Evolutionary conservation across 768 basidiomycete species (phyloP).

Genomic region (Stropharia rugosoannulata): DNA sequence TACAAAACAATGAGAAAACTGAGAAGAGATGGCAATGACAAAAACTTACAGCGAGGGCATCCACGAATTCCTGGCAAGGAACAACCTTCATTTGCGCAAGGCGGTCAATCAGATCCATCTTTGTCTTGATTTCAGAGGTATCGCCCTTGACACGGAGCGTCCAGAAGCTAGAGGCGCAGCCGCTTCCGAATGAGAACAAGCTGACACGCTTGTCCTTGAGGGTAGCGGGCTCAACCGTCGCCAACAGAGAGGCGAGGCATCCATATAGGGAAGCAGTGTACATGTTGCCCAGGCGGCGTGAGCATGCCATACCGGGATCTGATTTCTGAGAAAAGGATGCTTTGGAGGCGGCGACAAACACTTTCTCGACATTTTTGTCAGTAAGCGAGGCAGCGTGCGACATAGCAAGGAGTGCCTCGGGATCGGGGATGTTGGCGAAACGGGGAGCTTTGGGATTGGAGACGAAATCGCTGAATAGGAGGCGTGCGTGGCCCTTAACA

Average conservation of each 20-base stretch:
- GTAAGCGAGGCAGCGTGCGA: slow-evolving; percentile 74
- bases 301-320: slow-evolving; percentile 81
- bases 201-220: slow-evolving; percentile 83
- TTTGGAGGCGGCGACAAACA: slow-evolving; percentile 82
- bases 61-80: slow-evolving; percentile 89
- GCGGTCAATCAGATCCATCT: slow-evolving; percentile 78
- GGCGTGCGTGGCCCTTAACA: slow-evolving; percentile 92
- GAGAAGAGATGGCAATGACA: slow-evolving; percentile 8
- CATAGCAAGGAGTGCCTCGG: slow-evolving; percentile 67
- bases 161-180: slow-evolving; percentile 95
- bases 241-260: slow-evolving; percentile 85
- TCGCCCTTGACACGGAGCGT: slow-evolving; percentile 85
- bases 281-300: slow-evolving; percentile 94
- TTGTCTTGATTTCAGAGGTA: slow-evolving; percentile 75
- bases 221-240: slow-evolving; percentile 66
- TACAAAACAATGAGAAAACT: slow-evolving; percentile 29
- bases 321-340: slow-evolving; percentile 72
- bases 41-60: slow-evolving; percentile 65
- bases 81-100: slow-evolving; percentile 87
- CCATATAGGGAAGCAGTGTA: slow-evolving; percentile 97
- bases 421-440: slow-evolving; percentile 68
- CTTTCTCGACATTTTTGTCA: slow-evolving; percentile 97
- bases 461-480: slow-evolving; percentile 92
- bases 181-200: slow-evolving; percentile 96
- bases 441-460: slow-evolving; percentile 65